Base-by-base conservation (phyloP, 805 yeast genomes). In the Kregervanrija pseudodelftensis region DNA sequence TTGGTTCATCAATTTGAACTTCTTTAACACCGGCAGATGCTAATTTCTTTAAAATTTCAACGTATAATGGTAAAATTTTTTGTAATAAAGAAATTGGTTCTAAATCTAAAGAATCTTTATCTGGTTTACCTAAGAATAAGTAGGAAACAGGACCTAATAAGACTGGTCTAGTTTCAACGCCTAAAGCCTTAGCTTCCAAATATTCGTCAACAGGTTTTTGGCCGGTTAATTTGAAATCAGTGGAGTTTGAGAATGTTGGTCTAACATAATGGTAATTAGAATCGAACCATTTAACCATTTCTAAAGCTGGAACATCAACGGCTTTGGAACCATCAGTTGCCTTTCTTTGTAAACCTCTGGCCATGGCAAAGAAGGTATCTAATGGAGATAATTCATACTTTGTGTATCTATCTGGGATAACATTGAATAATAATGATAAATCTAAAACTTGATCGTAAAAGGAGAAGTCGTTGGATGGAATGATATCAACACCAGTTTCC, bases 271-370 rank as follows among this genome's bases (percentile, higher is more conserved):
- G 99, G 87, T 93, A 93, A 88, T 93, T 93, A 55, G 97, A 86
- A 74, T 93, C 99, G 62, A 93, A 93, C 99, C 99, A 93, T 79
- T 93, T 93, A 60, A 93, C 99, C 99, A 93, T 93, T 80, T 93
- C 95, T 68, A 88, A 79, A 61, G 99, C 99, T 53, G 98, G 91
- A 51, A 93, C 99, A 71, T 93, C 99, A 59, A 93, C 96, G 58
- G 95, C 95, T 60, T 83, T 78, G 51, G 80, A 68, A 56, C 89
- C 65, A 59, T 84, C 95, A 56, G 95, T 85, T 56, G 95, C 95
- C 72, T 85, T 82, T 76, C 93, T 87, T 78, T 93, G 99, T 69
- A 93, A 79, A 82, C 99, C 99, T 81, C 99, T 89, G 74, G 98
- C 99, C 98, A 93, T 93, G 65, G 99, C 99, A 69, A 93, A 93